Evolutionary conservation across 2,329 filamentous ascomycete species (phyloP), one percentile per base, ranked within the genome.

Genomic region (Fusarium cyanostomum): DNA sequence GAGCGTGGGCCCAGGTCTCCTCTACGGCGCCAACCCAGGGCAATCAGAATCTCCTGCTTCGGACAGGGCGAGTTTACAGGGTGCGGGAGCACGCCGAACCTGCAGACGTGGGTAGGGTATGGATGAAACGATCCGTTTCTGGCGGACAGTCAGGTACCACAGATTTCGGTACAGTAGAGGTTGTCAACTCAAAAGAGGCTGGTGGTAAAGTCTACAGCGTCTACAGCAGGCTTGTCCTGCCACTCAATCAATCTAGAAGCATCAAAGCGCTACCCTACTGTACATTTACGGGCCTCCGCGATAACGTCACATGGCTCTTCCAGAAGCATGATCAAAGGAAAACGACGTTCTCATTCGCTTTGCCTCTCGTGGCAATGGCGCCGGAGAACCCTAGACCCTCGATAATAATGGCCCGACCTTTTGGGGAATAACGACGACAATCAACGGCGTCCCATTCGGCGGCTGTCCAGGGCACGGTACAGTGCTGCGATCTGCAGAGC

Each of bases 401-500:
- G 33, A 52, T 38, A 53, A 42, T 66, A 53, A 42, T 66, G 38
- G 62, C 41, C 35, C 30, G 62, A 63, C 58, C 8, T 50, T 45
- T 52, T 52, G n/a, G 58, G 56, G 44, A 62, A 59, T 48, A 63
- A 59, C 45, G 52, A 38, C 46, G 39, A 60, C 39, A 38, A 56
- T 56, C 35, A 43, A 57, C 37, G 39, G 50, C 64, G 35, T 64
- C 44, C 56, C 35, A 64, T 67, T 61, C 59, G 59, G 41, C 41
- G 21, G 37, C 51, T 67, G 49, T 45, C 59, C 49, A 60, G 56
- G 55, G 52, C 38, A 57, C 41, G 49, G 48, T 27, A 37, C 43
- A 52, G 48, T 44, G 51, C 52, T 38, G 39, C 28, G 64, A 67
- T 67, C 64, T 67, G 64, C 64, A 67, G 45, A 53, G n/a, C 16